A percentile compares a stretch with the other conserved stretches of the same genome.
Evolutionary conservation across 306 rosid genomes (phyloP).

Genomic region (Oxytropis ochrocephala): DNA sequence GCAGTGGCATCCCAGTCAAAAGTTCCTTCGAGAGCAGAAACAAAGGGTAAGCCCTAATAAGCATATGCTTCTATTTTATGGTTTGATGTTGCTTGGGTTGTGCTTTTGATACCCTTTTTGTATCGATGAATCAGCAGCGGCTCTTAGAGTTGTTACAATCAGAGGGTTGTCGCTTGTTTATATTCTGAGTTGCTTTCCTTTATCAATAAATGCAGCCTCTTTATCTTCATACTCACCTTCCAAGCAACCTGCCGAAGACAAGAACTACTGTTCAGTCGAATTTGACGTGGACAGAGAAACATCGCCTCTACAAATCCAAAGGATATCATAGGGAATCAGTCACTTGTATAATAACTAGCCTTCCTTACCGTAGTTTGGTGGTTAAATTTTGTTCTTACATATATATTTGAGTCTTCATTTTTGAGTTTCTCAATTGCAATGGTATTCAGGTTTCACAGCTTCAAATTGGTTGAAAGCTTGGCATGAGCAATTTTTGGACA

Average conservation of each 20-base stretch:
- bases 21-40: constrained; percentile 44
- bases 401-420: constrained; percentile 14
- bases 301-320: constrained; percentile 66
- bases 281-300: constrained; percentile 79
- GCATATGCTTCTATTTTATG: not conserved
- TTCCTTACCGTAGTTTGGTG: constrained; percentile 11
- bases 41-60: constrained; percentile 48
- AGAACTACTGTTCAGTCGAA: constrained; percentile 28
- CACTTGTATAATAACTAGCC: constrained; percentile 58
- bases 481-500: constrained; percentile 72
- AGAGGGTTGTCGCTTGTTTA: not conserved
- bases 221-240: constrained; percentile 40
- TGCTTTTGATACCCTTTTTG: not conserved
- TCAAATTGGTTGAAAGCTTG: constrained; percentile 81
- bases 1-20: constrained; percentile 36
- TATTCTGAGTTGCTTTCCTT: constrained; percentile 23
- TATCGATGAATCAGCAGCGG: constrained; percentile 13
- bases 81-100: not conserved
- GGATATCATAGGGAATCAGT: constrained; percentile 82
- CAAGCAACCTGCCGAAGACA: constrained; percentile 34
- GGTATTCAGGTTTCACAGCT: constrained; percentile 72
- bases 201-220: constrained; percentile 29
- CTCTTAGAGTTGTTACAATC: constrained; percentile 7
- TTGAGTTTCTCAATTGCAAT: constrained; percentile 25
- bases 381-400: not conserved